Conservation (phyloP, 768 basidiomycete genomes). For the Imleria badia region DNA sequence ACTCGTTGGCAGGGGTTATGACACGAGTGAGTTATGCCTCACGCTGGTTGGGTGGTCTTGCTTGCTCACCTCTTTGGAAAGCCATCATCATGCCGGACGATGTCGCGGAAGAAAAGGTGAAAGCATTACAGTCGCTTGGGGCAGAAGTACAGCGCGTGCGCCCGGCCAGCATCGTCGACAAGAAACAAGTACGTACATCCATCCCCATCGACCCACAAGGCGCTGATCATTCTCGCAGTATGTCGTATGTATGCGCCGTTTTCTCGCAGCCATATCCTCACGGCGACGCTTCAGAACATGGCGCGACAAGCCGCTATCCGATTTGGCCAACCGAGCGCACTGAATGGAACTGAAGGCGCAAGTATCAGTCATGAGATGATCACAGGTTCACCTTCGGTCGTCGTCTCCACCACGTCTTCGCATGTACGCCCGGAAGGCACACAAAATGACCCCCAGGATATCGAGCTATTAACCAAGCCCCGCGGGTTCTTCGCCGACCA, state of each 20-base stretch:
- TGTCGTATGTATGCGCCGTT: conserved; percentile 48
- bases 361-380: conserved; percentile 35
- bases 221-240: conserved; percentile 41
- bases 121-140: conserved; percentile 78
- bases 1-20: conserved; percentile 66
- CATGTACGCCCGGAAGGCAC: conserved; percentile 37
- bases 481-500: conserved; percentile 95
- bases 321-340: conserved; percentile 54
- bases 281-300: conserved; percentile 61
- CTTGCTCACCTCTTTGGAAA: conserved; percentile 27
- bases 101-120: conserved; percentile 88
- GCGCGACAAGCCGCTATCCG: conserved; percentile 75
- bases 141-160: conserved; percentile 87
- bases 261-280: not conserved
- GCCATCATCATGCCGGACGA: conserved; percentile 92
- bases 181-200: conserved; percentile 69
- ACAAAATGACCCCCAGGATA: conserved; percentile 36
- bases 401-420: conserved; percentile 52
- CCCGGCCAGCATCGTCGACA: conserved; percentile 96
- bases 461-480: conserved; percentile 50
- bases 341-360: conserved; percentile 8
- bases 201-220: not conserved
- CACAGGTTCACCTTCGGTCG: conserved; percentile 47
- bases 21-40: conserved; percentile 57
- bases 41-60: too few relatives aligned